Conservation (phyloP, 345 rosid species). For the Heritiera fomes region DNA sequence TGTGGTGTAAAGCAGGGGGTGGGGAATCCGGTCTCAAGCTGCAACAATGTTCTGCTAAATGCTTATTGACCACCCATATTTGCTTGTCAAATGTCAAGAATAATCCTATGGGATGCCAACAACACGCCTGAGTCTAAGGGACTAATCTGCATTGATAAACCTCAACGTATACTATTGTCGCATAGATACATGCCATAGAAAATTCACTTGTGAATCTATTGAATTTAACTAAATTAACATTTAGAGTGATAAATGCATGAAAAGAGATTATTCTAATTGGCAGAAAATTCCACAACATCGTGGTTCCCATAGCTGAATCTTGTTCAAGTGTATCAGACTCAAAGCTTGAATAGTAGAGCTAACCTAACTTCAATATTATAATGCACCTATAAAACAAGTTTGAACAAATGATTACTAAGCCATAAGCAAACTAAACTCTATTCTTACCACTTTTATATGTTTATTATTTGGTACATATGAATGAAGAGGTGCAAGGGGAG, state of each 20-base stretch:
- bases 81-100: neutral
- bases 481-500: neutral
- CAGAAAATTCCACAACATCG: neutral
- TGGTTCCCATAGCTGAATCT: neutral
- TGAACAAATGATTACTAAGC: too few relatives aligned
- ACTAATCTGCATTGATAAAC: neutral
- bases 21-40: too few relatives aligned
- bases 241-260: neutral
- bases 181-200: neutral
- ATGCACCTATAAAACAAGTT: neutral
- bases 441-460: neutral
- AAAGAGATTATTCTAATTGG: neutral
- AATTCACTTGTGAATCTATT: conserved; percentile 3
- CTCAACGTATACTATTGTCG: neutral
- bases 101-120: neutral
- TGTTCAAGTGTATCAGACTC: neutral
- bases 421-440: neutral
- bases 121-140: neutral
- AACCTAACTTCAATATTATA: neutral
- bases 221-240: neutral
- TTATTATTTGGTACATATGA: neutral
- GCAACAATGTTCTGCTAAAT: too few relatives aligned
- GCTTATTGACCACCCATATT: neutral
- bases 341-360: neutral
- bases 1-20: too few relatives aligned